Percentiles rank a stretch among this genome's conserved stretches.
Conservation (phyloP, 306 rosid species). For the Cicer arietinum region DNA sequence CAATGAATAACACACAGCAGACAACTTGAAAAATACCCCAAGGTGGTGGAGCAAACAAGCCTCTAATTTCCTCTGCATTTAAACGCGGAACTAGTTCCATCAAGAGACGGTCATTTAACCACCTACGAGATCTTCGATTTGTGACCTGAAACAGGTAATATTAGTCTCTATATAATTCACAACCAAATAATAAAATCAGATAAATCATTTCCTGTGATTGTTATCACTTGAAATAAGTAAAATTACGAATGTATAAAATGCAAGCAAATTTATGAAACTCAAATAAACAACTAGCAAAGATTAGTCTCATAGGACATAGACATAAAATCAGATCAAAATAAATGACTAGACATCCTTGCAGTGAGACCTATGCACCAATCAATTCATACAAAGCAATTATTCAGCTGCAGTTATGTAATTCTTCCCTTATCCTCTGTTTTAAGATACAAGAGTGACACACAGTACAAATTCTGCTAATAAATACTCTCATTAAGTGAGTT, state of each 20-base stretch:
- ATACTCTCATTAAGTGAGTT: constrained; percentile 1
- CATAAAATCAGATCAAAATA: not conserved
- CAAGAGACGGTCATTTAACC: constrained; percentile 87
- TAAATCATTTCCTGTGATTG: not conserved
- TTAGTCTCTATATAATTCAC: not conserved
- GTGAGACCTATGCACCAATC: not conserved
- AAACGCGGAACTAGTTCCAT: constrained; percentile 91
- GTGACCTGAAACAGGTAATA: constrained; percentile 62
- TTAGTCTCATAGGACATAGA: not conserved
- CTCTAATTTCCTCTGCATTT: constrained; percentile 88
- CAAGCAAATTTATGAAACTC: not conserved
- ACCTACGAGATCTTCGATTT: constrained; percentile 83
- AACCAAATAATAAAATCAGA: constrained; percentile 16
- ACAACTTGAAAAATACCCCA: constrained; percentile 57
- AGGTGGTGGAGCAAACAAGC: constrained; percentile 98
- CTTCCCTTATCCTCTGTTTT: constrained; percentile 10
- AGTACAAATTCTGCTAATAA: not conserved
- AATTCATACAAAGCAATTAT: not conserved
- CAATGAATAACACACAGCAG: constrained; percentile 18
- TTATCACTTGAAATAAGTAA: constrained; percentile 2
- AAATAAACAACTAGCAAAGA: constrained; percentile 24
- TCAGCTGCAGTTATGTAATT: not conserved
- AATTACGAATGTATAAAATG: not conserved
- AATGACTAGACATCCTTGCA: not conserved
- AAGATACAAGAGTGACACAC: constrained; percentile 9